A percentile compares a stretch with the other conserved stretches of the same genome.
phyloP scores from a whole-genome alignment of 306 rosid species.

The Delonix regia region DNA sequence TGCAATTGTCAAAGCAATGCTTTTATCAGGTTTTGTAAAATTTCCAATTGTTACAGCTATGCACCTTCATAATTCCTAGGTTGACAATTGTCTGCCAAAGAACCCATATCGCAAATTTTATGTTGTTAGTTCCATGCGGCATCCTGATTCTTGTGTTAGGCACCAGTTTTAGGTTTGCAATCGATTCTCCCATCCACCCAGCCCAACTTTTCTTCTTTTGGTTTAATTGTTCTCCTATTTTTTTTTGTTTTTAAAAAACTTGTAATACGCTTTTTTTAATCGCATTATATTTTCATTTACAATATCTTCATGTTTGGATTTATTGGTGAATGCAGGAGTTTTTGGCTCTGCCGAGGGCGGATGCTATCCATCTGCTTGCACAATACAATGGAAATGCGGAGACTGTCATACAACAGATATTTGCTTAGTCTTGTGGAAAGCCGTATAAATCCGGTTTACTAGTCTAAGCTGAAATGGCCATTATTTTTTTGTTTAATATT shows the following conservation, averaged over 20 bases:
- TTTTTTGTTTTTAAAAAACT: too few relatives aligned
- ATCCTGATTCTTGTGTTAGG: not conserved
- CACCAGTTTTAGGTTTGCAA: slow-evolving; percentile 6
- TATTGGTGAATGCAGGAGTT: slow-evolving; percentile 71
- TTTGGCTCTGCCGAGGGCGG: slow-evolving; percentile 96
- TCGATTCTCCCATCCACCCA: not conserved
- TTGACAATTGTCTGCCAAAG: not conserved
- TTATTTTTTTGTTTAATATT: slow-evolving; percentile 45
- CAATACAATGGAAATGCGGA: slow-evolving; percentile 96
- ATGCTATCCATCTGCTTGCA: slow-evolving; percentile 95
- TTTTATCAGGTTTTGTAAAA: not conserved
- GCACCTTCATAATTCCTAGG: not conserved
- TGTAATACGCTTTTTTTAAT: not conserved
- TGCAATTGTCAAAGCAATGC: slow-evolving; percentile 16
- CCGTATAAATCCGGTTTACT: slow-evolving; percentile 18
- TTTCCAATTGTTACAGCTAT: not conserved
- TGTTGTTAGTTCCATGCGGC: not conserved
- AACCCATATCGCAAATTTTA: not conserved
- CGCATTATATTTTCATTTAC: not conserved
- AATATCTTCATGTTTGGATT: not conserved
- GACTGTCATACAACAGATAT: slow-evolving; percentile 93
- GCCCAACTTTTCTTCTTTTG: not conserved
- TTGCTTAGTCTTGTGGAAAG: slow-evolving; percentile 53
- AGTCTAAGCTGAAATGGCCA: slow-evolving; percentile 24
- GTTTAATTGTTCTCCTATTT: not conserved